Base-by-base conservation (phyloP, 371 early-diverging fungal genomes). In the Mortierella sp. region DNA sequence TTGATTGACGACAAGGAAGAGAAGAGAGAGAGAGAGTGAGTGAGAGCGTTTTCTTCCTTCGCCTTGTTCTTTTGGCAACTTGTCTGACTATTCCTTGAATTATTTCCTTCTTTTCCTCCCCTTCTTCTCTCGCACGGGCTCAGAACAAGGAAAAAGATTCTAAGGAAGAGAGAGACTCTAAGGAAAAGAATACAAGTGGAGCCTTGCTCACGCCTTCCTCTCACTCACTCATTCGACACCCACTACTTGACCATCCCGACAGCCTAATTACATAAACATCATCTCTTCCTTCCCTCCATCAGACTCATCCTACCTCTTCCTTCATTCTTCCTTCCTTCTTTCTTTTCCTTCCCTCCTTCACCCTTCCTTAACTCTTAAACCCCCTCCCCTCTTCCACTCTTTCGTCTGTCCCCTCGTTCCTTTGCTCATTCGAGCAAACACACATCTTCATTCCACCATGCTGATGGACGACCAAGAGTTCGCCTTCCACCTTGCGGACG, bases 111-210 rank as follows among this genome's bases (percentile, higher is more conserved):
- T n/a, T 10, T 56, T 10, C n/a, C 27, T 56, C 56, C 14, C 32
- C 6, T 35, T 35, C 21, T 21, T 65, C 24, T 38, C 68, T 68
- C 68, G 68, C 68, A 68, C 68, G 68, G 68, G 68, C 68, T 68
- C 68, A 41, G 41, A 35, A 24, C 68, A 24, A 21, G 18, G 68
- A 68, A 24, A 68, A 18, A 18, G 18, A 10, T 44, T 44, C 11
- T 0, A 12, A 35, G 35, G n/a, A 27, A 35, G 35, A 35, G 35
- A 35, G 35, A 35, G 55, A 24, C 41, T 41, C 41, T 6, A 41
- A 41, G 4, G 27, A 55, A 14, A 29, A 29, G n/a, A 12, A 29
- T 27, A 18, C 27, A 63, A 16, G 38, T 65, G 38, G 65, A 65
- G 38, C 24, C 65, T 65, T 65, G 65, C 65, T 65, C 38, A n/a